Percentiles rank a stretch among this genome's conserved stretches.
These are phyloP conservation scores for Cunninghamia lanceolata DNA, from an alignment of 75 land plant species.

Conservation along the genomic window DNA sequence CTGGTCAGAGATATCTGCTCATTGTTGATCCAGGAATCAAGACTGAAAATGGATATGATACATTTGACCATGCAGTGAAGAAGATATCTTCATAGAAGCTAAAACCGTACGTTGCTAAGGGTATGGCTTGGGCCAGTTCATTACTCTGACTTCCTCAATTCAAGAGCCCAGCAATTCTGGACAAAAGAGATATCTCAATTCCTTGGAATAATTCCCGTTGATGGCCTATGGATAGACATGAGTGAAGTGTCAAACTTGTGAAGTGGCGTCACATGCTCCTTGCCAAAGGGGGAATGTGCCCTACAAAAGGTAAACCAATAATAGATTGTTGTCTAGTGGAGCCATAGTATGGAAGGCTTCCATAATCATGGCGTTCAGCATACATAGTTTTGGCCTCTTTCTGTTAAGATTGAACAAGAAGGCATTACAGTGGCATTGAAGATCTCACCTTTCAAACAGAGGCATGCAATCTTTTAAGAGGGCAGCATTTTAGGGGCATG, in stretches of 20 bases:
- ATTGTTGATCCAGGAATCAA: slow-evolving; percentile 78
- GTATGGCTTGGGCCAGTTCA: slow-evolving; percentile 68
- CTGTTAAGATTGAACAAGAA: no score
- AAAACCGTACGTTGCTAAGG: slow-evolving; percentile 50
- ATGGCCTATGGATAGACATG: slow-evolving; percentile 56
- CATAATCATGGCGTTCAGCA: no score
- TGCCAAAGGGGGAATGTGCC: slow-evolving; percentile 16
- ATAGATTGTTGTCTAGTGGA: slow-evolving; percentile 30
- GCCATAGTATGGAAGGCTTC: no score
- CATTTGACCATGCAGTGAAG: slow-evolving; percentile 41
- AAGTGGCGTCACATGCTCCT: slow-evolving; percentile 24
- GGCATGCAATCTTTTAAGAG: no score
- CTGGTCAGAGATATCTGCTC: slow-evolving; percentile 56
- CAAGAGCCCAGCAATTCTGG: slow-evolving; percentile 25
- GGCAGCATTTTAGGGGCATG: no score
- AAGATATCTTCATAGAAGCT: slow-evolving; percentile 62
- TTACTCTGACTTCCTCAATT: slow-evolving; percentile 31
- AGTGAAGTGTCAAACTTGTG: slow-evolving; percentile 46
- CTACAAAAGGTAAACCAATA: slow-evolving; percentile 2
- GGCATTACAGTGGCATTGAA: no score
- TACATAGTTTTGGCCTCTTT: no score
- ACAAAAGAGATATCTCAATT: slow-evolving; percentile 27
- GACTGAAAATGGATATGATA: slow-evolving; percentile 42
- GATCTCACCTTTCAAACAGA: no score
- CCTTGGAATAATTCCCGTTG: slow-evolving; percentile 28